Evolutionary conservation across 345 rosid species (phyloP).

Genomic region (Garcia nutans): DNA sequence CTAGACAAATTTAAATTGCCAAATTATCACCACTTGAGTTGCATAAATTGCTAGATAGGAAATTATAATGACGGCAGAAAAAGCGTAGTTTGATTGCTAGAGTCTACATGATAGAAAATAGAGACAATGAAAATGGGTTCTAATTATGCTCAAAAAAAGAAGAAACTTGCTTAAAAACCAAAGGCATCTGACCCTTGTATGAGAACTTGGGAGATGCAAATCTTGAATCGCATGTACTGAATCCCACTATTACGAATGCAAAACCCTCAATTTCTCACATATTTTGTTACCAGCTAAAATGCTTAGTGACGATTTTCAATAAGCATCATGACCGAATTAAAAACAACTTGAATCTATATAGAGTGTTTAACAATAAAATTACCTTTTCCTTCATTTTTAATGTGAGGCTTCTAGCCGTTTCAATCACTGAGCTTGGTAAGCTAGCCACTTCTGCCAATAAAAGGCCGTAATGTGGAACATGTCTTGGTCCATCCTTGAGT

Average conservation of each 20-base stretch:
- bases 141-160: not conserved
- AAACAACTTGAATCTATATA: not conserved
- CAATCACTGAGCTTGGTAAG: conserved; percentile 72
- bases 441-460: conserved; percentile 83
- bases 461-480: conserved; percentile 84
- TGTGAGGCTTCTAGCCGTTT: conserved; percentile 75
- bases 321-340: not conserved
- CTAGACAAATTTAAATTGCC: conserved; percentile 31
- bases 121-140: not conserved
- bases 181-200: not conserved
- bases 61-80: not conserved
- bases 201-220: not conserved
- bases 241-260: not conserved
- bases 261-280: not conserved
- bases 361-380: not conserved
- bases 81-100: not conserved
- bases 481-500: conserved; percentile 73
- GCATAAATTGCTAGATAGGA: not conserved
- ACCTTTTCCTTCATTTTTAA: conserved; percentile 67
- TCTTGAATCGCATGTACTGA: not conserved
- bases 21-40: not conserved
- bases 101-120: not conserved
- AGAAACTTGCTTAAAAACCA: not conserved
- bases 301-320: not conserved
- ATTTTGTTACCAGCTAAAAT: not conserved